Base-by-base conservation (phyloP, 805 yeast genomes). In the Kuraishia hungarica region DNA sequence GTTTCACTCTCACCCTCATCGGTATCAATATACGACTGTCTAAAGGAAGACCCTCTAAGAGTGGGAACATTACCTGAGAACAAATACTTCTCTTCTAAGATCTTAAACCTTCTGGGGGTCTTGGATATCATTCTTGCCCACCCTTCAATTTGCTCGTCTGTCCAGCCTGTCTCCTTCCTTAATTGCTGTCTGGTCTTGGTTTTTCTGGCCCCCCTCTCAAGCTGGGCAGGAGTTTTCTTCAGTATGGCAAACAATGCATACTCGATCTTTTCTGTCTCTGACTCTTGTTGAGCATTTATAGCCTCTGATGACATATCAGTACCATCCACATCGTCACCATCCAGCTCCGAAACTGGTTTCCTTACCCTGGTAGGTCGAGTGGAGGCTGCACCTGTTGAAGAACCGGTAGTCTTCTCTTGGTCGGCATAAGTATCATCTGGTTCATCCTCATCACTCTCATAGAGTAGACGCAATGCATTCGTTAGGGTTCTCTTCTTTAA, bases 61-160 rank as follows among this genome's bases (percentile, higher is more conserved):
- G 59, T 19, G 7, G 55, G 51, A 5, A 58, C 52, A 55, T 69
- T 69, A 47, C 65, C 54, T 2, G 66, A 59, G 56, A 78, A 77
- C 73, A 82, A 72, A 60, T 73, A 83, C 58, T 78, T 78, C 53
- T 84, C 86, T 62, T 88, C 96, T 55, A 88, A 65, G 2, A 81
- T 56, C 60, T 79, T 78, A 59, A 80, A 84, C 55, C 87, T 74
- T 50, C 75, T 74, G 0, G 94, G 90, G 49, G 83, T 80, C 61
- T 80, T 80, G 53, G 81, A 76, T 20, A 91, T 65, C 86, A 87
- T 86, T 55, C 87, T 72, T 1, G 86, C 86, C 97, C 97, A 93
- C 0, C 97, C 96, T 74, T 92, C 97, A 51, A 93, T 82, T 66
- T 89, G 96, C 64, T 90, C 97, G 67, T 91, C 92, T 0, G 91